These are phyloP conservation scores for Solanum pinnatisectum DNA, from an alignment of 257 asterid genomes.

Conservation along the genomic window DNA sequence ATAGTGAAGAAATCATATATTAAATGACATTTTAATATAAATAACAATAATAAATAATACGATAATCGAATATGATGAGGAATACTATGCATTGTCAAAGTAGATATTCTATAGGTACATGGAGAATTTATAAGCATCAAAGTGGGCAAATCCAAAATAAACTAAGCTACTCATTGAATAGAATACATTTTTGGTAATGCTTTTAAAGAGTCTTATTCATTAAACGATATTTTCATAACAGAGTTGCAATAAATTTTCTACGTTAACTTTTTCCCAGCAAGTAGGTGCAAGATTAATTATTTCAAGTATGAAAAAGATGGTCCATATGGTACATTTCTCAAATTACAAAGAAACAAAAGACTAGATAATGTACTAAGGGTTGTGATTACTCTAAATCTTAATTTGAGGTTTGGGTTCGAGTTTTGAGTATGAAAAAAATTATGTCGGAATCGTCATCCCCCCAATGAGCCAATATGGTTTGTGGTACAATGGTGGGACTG, in stretches of 20 bases:
- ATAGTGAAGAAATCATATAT: not conserved
- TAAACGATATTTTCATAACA: not conserved
- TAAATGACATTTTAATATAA: not conserved
- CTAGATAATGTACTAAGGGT: not conserved
- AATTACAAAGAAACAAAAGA: not conserved
- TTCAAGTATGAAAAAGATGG: not conserved
- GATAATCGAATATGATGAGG: not conserved
- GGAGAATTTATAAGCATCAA: not conserved
- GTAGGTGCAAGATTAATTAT: conserved; percentile 5
- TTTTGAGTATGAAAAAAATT: too few species aligned
- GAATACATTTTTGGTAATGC: not conserved
- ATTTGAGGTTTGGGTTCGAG: too few species aligned
- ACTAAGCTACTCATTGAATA: not conserved
- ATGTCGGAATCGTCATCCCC: too few species aligned
- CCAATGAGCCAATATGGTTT: too few species aligned
- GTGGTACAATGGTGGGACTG: too few species aligned
- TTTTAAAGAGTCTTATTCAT: not conserved
- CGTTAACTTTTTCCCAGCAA: not conserved
- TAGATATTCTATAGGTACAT: not conserved
- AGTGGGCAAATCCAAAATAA: not conserved
- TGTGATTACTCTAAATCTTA: too few species aligned
- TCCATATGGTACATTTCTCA: not conserved
- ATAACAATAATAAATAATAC: not conserved
- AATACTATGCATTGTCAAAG: not conserved
- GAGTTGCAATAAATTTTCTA: not conserved